A percentile compares a stretch with the other conserved stretches of the same genome.
phyloP scores from a whole-genome alignment of 2,329 filamentous ascomycete species.

The Claviceps sp. region DNA sequence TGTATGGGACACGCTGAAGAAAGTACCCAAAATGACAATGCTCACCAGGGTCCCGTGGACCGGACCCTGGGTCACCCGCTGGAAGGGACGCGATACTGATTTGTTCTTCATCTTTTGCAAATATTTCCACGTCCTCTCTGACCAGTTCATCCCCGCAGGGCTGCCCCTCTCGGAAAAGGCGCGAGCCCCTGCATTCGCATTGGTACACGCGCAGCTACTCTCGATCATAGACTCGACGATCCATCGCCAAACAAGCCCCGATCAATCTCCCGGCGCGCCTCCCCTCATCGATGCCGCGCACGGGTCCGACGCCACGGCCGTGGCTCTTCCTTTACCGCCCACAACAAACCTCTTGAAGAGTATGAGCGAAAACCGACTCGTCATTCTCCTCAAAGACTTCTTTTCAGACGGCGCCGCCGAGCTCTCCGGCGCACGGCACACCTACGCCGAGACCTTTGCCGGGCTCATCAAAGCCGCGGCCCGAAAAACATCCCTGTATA shows the following conservation, averaged over 20 bases:
- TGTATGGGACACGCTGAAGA: constrained; percentile 45
- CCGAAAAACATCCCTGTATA: constrained; percentile 63
- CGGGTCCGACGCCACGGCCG: constrained; percentile 51
- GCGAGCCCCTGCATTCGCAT: constrained; percentile 61
- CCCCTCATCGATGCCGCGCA: constrained; percentile 31
- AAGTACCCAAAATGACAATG: constrained; percentile 50
- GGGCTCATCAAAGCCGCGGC: constrained; percentile 60
- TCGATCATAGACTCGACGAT: constrained; percentile 71
- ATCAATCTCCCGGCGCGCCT: constrained; percentile 28
- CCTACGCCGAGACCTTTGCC: constrained; percentile 67
- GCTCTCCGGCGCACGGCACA: constrained; percentile 37
- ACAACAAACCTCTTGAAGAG: constrained; percentile 53
- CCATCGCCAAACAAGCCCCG: constrained; percentile 53
- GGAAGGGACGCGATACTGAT: constrained; percentile 79
- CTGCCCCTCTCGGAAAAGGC: constrained; percentile 41
- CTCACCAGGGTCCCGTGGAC: constrained; percentile 68
- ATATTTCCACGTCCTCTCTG: constrained; percentile 66
- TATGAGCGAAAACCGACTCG: constrained; percentile 80
- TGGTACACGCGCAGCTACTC: constrained; percentile 72
- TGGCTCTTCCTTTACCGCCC: constrained; percentile 48
- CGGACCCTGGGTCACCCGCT: constrained; percentile 71
- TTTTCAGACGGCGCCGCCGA: constrained; percentile 36
- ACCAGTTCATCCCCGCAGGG: constrained; percentile 52
- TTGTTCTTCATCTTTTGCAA: constrained; percentile 87
- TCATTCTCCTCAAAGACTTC: constrained; percentile 72